Evolutionary conservation across 768 basidiomycete species (phyloP).

Genomic region (Panaeolus cyanescens): DNA sequence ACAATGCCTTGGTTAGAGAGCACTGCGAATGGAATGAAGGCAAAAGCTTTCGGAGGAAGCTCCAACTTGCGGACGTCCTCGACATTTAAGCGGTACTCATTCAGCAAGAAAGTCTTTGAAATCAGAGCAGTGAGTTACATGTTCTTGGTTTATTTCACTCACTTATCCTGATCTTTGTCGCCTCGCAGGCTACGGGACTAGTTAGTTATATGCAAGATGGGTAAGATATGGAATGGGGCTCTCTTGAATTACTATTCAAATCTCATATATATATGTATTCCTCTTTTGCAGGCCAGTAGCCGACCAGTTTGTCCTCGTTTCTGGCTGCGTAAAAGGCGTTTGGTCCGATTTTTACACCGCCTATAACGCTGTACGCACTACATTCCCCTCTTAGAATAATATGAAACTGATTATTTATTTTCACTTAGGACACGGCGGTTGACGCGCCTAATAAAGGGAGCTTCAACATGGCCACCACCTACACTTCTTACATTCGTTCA

Average conservation of each 20-base stretch:
- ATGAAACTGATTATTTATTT: neutral
- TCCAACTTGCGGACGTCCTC: neutral
- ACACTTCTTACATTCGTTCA: neutral
- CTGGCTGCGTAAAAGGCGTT: neutral
- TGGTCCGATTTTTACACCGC: neutral
- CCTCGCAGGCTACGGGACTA: neutral
- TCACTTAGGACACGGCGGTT: neutral
- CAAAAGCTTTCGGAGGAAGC: neutral
- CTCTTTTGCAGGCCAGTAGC: neutral
- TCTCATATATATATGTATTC: too few species aligned
- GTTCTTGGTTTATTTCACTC: neutral
- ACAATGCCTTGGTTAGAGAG: neutral
- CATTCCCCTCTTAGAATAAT: neutral
- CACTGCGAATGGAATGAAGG: neutral
- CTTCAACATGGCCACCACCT: neutral
- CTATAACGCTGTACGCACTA: neutral
- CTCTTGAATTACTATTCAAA: neutral
- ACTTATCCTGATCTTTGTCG: neutral
- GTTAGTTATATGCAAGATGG: neutral
- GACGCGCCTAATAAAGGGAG: neutral
- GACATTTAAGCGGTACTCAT: neutral
- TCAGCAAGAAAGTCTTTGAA: neutral
- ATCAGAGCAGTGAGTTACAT: neutral
- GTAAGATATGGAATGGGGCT: neutral
- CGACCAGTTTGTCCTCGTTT: neutral